phyloP scores from a whole-genome alignment of 306 rosid species.

The Glycyrrhiza uralensis region DNA sequence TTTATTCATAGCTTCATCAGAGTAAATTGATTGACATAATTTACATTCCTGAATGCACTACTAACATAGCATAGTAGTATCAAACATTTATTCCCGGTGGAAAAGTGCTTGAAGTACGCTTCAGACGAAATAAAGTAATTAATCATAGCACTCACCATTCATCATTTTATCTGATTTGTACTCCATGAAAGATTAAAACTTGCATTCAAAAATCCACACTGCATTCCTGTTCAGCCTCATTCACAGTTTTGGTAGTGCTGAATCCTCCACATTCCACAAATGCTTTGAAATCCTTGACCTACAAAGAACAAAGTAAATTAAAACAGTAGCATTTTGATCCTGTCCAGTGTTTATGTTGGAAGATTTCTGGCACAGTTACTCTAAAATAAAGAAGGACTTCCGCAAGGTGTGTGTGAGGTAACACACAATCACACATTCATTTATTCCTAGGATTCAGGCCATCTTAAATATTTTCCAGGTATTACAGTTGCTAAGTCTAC shows the following conservation, averaged over 20 bases:
- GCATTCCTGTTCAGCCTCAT: neutral
- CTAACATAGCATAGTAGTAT: neutral
- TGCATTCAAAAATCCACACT: neutral
- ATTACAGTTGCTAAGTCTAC: neutral
- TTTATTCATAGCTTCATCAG: neutral
- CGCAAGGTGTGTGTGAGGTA: neutral
- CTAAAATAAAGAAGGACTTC: neutral
- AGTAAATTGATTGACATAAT: neutral
- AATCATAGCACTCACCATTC: constrained; percentile 37
- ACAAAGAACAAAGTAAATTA: neutral
- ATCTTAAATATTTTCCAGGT: neutral
- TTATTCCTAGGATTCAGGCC: neutral
- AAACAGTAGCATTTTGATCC: neutral
- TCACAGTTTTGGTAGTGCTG: neutral
- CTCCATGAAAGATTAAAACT: constrained; percentile 40
- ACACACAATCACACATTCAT: neutral
- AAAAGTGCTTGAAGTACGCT: neutral
- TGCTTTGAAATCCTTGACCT: constrained; percentile 21
- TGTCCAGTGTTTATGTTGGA: neutral
- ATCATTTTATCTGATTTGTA: constrained; percentile 34
- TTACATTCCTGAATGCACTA: neutral
- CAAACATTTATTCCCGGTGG: neutral
- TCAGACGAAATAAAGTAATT: neutral
- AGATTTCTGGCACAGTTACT: neutral
- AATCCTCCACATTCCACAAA: constrained; percentile 18